Conservation (phyloP, 345 rosid species). For the Hevea brasiliensis region DNA sequence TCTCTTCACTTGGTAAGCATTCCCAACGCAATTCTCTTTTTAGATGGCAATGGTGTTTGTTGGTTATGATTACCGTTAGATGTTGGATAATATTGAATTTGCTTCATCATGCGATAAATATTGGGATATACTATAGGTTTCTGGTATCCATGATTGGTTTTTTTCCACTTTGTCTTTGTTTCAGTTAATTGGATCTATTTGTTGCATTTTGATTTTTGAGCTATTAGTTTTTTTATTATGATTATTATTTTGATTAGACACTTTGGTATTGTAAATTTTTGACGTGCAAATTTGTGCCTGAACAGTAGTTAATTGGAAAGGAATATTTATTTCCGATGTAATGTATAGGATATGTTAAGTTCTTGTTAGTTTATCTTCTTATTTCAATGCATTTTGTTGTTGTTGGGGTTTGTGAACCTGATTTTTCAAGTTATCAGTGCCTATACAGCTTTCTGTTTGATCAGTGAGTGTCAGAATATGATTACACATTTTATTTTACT, state of each 20-base stretch:
- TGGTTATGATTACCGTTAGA: not conserved
- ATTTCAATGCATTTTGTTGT: not conserved
- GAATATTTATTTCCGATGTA: not conserved
- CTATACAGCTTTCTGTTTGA: not conserved
- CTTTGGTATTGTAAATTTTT: no score
- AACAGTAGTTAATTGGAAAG: not conserved
- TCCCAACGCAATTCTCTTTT: slow-evolving; percentile 7
- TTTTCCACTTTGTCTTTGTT: not conserved
- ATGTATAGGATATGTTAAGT: not conserved
- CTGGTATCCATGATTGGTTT: not conserved
- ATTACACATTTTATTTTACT: no score
- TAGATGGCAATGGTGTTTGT: not conserved
- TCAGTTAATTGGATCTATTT: not conserved
- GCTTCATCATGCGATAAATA: not conserved
- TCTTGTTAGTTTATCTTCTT: no score
- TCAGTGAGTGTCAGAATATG: not conserved
- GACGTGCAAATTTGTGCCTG: not conserved
- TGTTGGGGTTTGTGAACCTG: not conserved
- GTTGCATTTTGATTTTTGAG: not conserved
- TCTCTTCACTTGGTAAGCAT: slow-evolving; percentile 66
- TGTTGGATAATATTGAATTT: not conserved
- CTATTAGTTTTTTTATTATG: not conserved
- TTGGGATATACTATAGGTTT: not conserved
- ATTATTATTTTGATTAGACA: not conserved
- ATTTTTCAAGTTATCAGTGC: no score